Evolutionary conservation across 2,329 filamentous ascomycete genomes (phyloP), one percentile per base, ranked within the genome.

Genomic region (Incumbomyces lentus): DNA sequence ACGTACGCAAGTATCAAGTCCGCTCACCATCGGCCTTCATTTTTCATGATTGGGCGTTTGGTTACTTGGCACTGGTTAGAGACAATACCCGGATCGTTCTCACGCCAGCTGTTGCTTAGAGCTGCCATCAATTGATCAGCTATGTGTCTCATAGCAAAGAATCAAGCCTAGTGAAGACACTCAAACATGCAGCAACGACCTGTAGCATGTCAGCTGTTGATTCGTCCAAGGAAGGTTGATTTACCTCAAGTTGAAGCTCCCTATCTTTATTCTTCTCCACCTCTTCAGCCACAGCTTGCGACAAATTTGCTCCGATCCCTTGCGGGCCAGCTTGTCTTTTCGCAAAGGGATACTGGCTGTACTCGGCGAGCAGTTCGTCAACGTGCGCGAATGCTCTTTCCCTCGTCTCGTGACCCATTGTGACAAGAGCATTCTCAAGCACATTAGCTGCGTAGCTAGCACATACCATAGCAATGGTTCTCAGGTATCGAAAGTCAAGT

Each of bases 371-470:
- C 54, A 98, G 70, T 69, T 96, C 92, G 65, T 98, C 92, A 14
- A 95, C 94, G 71, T 96, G 90, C 34, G 88, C 87, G 66, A 96
- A 98, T 3, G 92, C 90, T 56, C 90, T 76, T 69, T 98, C 92
- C 57, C 92, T 76, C 47, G 90, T 82, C 71, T 98, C 92, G 63
- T 96, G 92, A 56, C 89, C 87, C 53, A 98, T 78, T 12, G 86
- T 93, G 47, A 86, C 86, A 59, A 98, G 72, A n/a, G 90, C 92
- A 62, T 98, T 98, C 71, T 98, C 92, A 49, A 98, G 77, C 22
- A 98, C 92, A 61, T 98, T 98, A 52, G 92, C 92, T 38, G 92
- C 92, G 67, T 98, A 96, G 38, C 92, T 90, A 43, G 90, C 92
- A 70, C 92, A 98, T 45, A 98, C 87, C 89, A 98, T 95, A 58